phyloP scores from a whole-genome alignment of 1,139 yeast species.

The Suhomyces ambrosiae region DNA sequence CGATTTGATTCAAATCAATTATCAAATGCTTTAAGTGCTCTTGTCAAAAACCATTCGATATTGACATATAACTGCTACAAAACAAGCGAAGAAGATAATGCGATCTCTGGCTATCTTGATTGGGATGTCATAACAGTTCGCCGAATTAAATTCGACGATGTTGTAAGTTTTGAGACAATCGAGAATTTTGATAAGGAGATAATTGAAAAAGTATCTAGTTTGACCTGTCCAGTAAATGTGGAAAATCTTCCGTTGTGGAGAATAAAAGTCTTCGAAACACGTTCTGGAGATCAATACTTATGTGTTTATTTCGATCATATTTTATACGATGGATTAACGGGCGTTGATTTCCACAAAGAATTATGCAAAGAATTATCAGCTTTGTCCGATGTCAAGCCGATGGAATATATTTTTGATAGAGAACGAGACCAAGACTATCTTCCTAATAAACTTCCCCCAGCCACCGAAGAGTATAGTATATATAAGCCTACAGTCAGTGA shows the following conservation, averaged over 20 bases:
- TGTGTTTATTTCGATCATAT: conserved; percentile 16
- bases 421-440: conserved; percentile 2
- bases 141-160: conserved; percentile 26
- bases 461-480: not conserved
- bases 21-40: conserved; percentile 26
- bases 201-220: conserved; percentile 21
- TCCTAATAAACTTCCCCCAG: conserved; percentile 1
- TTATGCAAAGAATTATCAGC: conserved; percentile 11
- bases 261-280: conserved; percentile 19
- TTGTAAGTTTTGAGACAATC: conserved; percentile 22
- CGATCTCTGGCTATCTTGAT: conserved; percentile 14
- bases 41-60: conserved; percentile 26
- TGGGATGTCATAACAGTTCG: conserved; percentile 23
- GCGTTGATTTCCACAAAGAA: conserved; percentile 15
- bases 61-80: conserved; percentile 25
- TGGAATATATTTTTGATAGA: conserved; percentile 5
- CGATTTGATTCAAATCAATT: conserved; percentile 17
- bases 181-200: conserved; percentile 19
- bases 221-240: conserved; percentile 18
- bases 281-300: conserved; percentile 10
- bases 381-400: conserved; percentile 3
- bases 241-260: conserved; percentile 32
- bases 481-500: conserved; percentile 1
- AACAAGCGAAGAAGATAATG: conserved; percentile 16
- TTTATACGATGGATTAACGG: conserved; percentile 18